Percentiles rank a stretch among this genome's conserved stretches.
phyloP scores from a whole-genome alignment of 106 monocot species.

The Allium sativum region DNA sequence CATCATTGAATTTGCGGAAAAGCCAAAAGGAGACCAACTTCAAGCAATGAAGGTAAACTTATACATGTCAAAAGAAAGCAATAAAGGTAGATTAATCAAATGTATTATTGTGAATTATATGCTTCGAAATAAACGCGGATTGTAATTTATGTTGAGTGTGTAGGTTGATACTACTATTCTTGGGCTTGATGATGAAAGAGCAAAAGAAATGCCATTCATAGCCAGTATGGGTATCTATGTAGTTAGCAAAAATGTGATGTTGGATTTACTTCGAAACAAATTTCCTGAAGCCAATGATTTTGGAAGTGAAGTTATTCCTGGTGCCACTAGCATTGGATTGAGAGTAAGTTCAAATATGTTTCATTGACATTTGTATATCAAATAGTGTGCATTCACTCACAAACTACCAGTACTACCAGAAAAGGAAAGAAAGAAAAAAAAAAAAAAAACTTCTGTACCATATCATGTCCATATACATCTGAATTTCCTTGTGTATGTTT shows the following conservation, averaged over 20 bases:
- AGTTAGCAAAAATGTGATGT: conserved; percentile 85
- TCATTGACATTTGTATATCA: too few relatives aligned
- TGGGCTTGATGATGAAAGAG: conserved; percentile 83
- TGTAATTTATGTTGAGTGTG: conserved; percentile 1
- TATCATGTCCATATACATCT: too few relatives aligned
- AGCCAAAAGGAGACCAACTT: conserved; percentile 90
- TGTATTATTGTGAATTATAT: too few relatives aligned
- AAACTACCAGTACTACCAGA: too few relatives aligned
- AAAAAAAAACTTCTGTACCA: too few relatives aligned
- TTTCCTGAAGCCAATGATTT: conserved; percentile 91
- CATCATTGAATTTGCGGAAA: conserved; percentile 90
- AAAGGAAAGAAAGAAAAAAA: too few relatives aligned
- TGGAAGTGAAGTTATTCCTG: conserved; percentile 99
- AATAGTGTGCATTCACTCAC: too few relatives aligned
- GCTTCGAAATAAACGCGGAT: too few relatives aligned
- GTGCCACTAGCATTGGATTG: conserved; percentile 75
- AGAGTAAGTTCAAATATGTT: conserved; percentile 39
- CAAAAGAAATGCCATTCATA: conserved; percentile 86
- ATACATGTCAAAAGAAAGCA: too few relatives aligned
- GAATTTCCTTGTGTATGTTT: too few relatives aligned
- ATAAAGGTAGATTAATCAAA: too few relatives aligned
- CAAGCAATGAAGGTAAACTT: conserved; percentile 76
- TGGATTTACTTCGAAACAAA: conserved; percentile 63
- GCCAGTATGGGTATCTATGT: conserved; percentile 99
- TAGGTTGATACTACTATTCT: conserved; percentile 95